Conservation (phyloP, 1,284 basidiomycete genomes). For the Tilletia caries region DNA sequence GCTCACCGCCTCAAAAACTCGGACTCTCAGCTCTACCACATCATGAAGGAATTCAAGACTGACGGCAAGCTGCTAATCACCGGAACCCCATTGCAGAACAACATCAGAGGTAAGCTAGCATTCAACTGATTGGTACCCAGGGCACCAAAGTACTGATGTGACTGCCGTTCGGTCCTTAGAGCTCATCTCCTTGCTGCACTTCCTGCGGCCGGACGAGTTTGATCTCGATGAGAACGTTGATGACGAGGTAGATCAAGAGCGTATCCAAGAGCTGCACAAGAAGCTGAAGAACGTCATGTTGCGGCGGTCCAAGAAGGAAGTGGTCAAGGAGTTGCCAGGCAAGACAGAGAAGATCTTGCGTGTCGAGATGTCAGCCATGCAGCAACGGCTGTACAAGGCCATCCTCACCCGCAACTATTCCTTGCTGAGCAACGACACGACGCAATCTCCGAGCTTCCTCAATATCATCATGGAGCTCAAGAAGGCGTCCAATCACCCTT, state of each 20-base stretch:
- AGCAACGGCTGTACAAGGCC: constrained; percentile 99
- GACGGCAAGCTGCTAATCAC: constrained; percentile 94
- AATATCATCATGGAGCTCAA: constrained; percentile 55
- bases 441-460: constrained; percentile 72
- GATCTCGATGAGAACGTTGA: constrained; percentile 78
- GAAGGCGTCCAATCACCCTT: constrained; percentile 76
- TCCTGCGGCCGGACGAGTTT: constrained; percentile 98
- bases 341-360: constrained; percentile 97
- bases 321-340: constrained; percentile 92
- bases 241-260: constrained; percentile 55
- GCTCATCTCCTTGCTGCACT: constrained; percentile 93
- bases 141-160: neutral
- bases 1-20: constrained; percentile 98
- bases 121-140: neutral
- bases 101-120: constrained; percentile 81
- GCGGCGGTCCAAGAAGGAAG: constrained; percentile 89
- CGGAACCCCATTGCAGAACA: constrained; percentile 97
- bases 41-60: constrained; percentile 80
- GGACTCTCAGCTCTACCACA: constrained; percentile 94
- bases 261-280: constrained; percentile 82
- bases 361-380: constrained; percentile 95
- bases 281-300: constrained; percentile 95
- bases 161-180: constrained; percentile 61
- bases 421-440: constrained; percentile 77
- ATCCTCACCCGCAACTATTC: constrained; percentile 95